phyloP scores from a whole-genome alignment of 176 grass and related monocot genomes.

The Avena sativa region DNA sequence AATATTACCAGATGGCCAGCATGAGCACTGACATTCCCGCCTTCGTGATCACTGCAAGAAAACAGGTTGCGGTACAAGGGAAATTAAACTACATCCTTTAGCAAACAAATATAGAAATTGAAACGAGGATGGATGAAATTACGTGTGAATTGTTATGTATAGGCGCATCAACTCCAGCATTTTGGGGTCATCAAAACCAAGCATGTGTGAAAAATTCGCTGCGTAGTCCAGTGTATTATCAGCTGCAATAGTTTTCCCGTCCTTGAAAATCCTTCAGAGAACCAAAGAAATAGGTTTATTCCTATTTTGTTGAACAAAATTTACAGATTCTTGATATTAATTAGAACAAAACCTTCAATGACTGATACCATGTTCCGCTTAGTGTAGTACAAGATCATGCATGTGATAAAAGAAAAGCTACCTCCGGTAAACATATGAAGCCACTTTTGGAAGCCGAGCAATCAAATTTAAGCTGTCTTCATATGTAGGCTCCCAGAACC shows the following conservation, averaged over 20 bases:
- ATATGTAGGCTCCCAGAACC: conserved; percentile 99
- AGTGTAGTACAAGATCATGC: background rate
- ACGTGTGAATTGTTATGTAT: conserved; percentile 98
- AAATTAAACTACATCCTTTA: conserved; percentile 32
- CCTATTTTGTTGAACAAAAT: conserved; percentile 19
- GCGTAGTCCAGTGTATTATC: conserved; percentile 86
- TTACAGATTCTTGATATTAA: background rate
- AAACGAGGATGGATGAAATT: conserved; percentile 38
- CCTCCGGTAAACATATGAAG: conserved; percentile 94
- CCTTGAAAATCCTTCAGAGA: conserved; percentile 81
- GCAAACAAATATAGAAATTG: conserved; percentile 30
- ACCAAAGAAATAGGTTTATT: conserved; percentile 34
- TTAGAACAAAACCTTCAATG: conserved; percentile 22
- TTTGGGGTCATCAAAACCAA: conserved; percentile 96
- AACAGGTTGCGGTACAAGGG: background rate
- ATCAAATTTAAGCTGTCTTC: conserved; percentile 97
- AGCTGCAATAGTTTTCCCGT: conserved; percentile 72
- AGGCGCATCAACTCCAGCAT: conserved; percentile 98
- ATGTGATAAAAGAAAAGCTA: conserved; percentile 47
- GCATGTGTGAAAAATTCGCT: conserved; percentile 98
- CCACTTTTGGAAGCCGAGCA: conserved; percentile 80
- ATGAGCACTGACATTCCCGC: conserved; percentile 98
- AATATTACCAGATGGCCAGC: conserved; percentile 94
- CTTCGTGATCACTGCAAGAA: conserved; percentile 93
- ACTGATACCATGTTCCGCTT: background rate